A percentile compares a stretch with the other conserved stretches of the same genome.
These are phyloP conservation scores for Sphaerulina musiva DNA, from an alignment of 2,329 filamentous ascomycete species.

Conservation along the genomic window DNA sequence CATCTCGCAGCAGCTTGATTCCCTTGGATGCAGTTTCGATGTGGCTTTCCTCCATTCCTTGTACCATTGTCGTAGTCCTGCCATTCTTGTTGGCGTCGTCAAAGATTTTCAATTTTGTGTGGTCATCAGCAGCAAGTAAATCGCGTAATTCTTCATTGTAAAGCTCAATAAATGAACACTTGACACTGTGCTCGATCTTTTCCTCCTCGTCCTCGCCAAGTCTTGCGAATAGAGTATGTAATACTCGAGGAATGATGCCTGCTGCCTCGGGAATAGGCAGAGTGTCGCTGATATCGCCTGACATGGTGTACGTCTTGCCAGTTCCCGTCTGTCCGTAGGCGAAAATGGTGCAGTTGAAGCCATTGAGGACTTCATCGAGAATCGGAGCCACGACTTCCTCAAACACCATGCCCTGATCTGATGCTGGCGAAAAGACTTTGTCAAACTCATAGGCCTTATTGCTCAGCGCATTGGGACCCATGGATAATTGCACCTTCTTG, in stretches of 20 bases:
- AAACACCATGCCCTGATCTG: slow-evolving; percentile 88
- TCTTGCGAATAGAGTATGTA: slow-evolving; percentile 80
- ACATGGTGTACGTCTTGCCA: slow-evolving; percentile 99
- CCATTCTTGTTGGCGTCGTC: slow-evolving; percentile 84
- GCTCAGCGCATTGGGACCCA: slow-evolving; percentile 85
- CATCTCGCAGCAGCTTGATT: slow-evolving; percentile 79
- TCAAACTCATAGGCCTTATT: slow-evolving; percentile 98
- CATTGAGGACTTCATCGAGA: slow-evolving; percentile 85
- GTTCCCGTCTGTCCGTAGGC: slow-evolving; percentile 97
- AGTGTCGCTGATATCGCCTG: slow-evolving; percentile 89
- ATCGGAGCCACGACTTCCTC: slow-evolving; percentile 94
- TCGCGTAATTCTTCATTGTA: slow-evolving; percentile 98
- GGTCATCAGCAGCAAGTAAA: slow-evolving; percentile 74
- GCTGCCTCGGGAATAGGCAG: slow-evolving; percentile 85
- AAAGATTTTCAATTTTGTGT: slow-evolving; percentile 84
- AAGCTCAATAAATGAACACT: slow-evolving; percentile 96
- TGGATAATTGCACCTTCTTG: slow-evolving; percentile 74
- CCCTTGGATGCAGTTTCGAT: slow-evolving; percentile 80
- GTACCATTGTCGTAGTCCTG: slow-evolving; percentile 78
- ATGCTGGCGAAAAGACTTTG: slow-evolving; percentile 90
- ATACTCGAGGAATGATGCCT: slow-evolving; percentile 86
- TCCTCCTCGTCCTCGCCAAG: slow-evolving; percentile 59
- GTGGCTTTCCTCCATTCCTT: slow-evolving; percentile 95
- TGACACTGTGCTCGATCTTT: slow-evolving; percentile 80
- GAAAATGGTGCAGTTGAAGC: slow-evolving; percentile 98